Evolutionary conservation across 768 basidiomycete species (phyloP), one percentile per base, ranked within the genome.

Genomic region (Daedalea quercina): DNA sequence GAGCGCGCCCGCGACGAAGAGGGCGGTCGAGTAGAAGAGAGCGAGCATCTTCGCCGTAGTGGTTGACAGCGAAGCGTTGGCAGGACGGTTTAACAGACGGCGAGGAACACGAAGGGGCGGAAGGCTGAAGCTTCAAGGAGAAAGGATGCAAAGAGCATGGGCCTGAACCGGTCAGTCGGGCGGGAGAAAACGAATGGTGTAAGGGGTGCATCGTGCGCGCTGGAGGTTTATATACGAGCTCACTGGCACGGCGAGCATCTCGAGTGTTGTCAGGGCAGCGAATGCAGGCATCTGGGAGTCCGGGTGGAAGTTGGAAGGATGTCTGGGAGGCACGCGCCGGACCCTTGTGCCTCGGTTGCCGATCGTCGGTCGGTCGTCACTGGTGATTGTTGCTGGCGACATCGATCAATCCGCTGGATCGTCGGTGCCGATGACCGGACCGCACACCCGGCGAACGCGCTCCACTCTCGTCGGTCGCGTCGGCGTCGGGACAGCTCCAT

Each of bases 81-180:
- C 28, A 31, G 45, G 26, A 23, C 47, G 37, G 34, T 7, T 24
- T 42, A 17, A 47, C 22, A 46, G 44, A 20, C 3, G 9, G 19
- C 20, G n/a, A 43, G 50, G 47, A 37, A 54, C 13, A 40, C 47
- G 37, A 9, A 2, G 24, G 47, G 46, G 45, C 47, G 19, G 31
- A 19, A 51, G 55, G 11, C 28, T 31, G 28, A n/a, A n/a, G n/a
- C n/a, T n/a, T n/a, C n/a, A n/a, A n/a, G n/a, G 28, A 31, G 28
- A 11, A 31, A 31, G 28, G 28, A 31, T 4, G 28, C 6, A 53
- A 52, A 42, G 54, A 60, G 54, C 54, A 43, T 54, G 51, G 54
- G 42, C 54, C 56, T 60, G 59, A 57, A 55, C 59, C 59, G 54
- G 59, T 60, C 59, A 60, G 56, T 47, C 51, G 55, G 55, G 52